Evolutionary conservation across 2,329 filamentous ascomycete species (phyloP), one percentile per base, ranked within the genome.

Genomic region (Microdochium paspali): DNA sequence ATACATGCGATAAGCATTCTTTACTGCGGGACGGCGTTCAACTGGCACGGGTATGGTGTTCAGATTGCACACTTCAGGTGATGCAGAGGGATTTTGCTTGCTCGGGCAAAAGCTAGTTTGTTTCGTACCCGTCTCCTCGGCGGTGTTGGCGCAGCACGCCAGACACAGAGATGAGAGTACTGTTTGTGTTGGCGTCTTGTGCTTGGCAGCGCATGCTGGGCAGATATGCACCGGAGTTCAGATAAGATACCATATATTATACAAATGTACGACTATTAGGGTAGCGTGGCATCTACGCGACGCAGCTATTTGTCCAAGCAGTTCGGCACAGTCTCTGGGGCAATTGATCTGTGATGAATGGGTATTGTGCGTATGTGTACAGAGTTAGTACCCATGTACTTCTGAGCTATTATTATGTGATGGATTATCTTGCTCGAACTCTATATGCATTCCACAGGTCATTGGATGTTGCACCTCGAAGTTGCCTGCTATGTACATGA

Each of bases 201-300:
- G n/a, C n/a, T n/a, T n/a, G n/a, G n/a, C n/a, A n/a, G n/a, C n/a
- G n/a, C n/a, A n/a, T n/a, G n/a, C n/a, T n/a, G n/a, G n/a, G 18
- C 35, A 15, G 4, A 10, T 5, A 21, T 20, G 35, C 10, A 20
- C 5, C 35, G 35, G 35, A 18, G 18, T 7, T 40, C 12, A 20
- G 18, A 40, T 40, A 20, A 40, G 35, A 40, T 40, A 40, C 35
- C 35, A 40, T 40, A 40, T 40, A 40, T 20, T 40, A 40, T 40
- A 40, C 18, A 20, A 20, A 40, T 40, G 35, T 40, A 40, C 35
- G 10, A 40, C 13, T 40, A 40, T 20, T n/a, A 40, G 15, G 35
- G 13, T 5, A 40, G 35, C 35, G 10, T 18, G 35, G 10, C 12
- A 9, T 18, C 18, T 5, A 35, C 18, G 10, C 6, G 35, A n/a